Conservation (phyloP, 225 moss, liverwort and hornwort species). For the Takakia lepidozioides region DNA sequence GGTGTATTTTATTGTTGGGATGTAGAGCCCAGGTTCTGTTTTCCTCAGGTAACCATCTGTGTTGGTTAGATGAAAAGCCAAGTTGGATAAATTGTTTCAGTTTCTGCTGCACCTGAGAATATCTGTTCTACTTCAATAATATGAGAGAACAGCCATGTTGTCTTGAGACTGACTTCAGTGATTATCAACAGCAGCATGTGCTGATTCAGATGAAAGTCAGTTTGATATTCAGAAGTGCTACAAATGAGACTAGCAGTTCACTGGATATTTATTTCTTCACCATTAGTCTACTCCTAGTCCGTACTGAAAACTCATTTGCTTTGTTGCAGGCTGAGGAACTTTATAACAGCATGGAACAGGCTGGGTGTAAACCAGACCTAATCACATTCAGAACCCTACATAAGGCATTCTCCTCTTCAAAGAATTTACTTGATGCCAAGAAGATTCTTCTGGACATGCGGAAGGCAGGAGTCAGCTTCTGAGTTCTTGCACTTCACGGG, state of each 20-base stretch:
- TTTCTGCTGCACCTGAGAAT: background rate
- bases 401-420: conserved; percentile 33
- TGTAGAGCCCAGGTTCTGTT: background rate
- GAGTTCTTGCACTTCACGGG: too few relatives aligned
- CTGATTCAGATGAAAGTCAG: background rate
- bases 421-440: conserved; percentile 46
- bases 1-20: too few relatives aligned
- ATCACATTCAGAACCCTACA: conserved; percentile 46
- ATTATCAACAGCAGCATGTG: background rate
- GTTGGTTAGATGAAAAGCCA: too few relatives aligned
- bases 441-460: conserved; percentile 60
- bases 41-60: background rate
- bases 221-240: background rate
- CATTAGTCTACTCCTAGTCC: too few relatives aligned
- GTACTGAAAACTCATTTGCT: too few relatives aligned
- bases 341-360: conserved; percentile 37
- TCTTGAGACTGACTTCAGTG: background rate
- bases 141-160: background rate
- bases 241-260: background rate
- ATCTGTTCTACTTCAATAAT: background rate
- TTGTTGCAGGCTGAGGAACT: conserved; percentile 57
- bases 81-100: background rate
- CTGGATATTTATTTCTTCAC: too few relatives aligned
- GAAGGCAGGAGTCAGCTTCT: conserved; percentile 45
- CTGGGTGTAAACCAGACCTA: conserved; percentile 39